Conservation (phyloP, 805 yeast genomes). For the Candida sithepensis region DNA sequence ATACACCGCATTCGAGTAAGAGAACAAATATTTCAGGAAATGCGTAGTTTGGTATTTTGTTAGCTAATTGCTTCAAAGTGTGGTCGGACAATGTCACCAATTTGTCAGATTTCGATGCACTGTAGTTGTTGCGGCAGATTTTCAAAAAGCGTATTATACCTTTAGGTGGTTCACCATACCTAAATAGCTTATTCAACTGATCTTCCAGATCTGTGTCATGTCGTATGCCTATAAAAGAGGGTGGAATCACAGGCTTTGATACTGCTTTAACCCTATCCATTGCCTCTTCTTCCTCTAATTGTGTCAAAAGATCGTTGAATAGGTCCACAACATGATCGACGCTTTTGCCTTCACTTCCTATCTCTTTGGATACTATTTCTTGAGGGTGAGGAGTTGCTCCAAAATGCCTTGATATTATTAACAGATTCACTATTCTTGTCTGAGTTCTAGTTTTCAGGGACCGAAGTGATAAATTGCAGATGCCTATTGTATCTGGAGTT, state of each 20-base stretch:
- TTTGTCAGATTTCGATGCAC: not conserved
- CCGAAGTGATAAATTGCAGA: not conserved
- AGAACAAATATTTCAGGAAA: not conserved
- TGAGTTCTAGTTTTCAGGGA: not conserved
- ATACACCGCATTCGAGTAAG: not conserved
- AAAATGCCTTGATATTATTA: not conserved
- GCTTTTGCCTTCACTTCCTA: not conserved
- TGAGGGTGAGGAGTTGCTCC: not conserved
- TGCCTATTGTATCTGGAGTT: not conserved
- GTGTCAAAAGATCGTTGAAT: not conserved
- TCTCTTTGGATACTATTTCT: not conserved
- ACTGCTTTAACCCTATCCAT: not conserved
- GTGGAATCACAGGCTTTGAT: not conserved
- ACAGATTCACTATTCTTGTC: not conserved
- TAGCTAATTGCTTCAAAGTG: not conserved
- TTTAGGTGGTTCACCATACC: not conserved
- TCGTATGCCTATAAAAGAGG: not conserved
- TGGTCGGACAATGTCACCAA: not conserved
- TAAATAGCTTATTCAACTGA: not conserved
- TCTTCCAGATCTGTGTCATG: not conserved
- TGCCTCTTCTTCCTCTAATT: not conserved
- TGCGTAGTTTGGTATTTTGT: not conserved
- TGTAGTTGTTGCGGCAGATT: not conserved
- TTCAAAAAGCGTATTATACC: not conserved
- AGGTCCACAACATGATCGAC: not conserved